Percentiles rank a stretch among this genome's conserved stretches.
Conservation (phyloP, 2,329 filamentous ascomycete species). For the Diaporthe capsici region DNA sequence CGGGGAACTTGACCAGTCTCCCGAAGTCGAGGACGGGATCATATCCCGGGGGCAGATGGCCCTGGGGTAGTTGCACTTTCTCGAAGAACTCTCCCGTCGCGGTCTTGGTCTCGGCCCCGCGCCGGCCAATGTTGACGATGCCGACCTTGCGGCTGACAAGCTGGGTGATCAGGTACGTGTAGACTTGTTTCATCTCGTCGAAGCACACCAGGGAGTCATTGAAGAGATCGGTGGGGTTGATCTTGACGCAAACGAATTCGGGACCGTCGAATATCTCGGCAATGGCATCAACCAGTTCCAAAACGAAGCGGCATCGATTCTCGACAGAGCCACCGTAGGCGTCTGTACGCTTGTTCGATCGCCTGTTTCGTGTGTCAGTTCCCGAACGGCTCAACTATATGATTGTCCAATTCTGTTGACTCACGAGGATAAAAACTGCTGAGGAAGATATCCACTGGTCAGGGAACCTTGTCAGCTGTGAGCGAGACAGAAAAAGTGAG, state of each 20-base stretch:
- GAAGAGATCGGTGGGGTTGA: slow-evolving; percentile 64
- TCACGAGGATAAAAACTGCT: slow-evolving; percentile 37
- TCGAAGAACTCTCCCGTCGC: background rate
- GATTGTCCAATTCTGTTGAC: background rate
- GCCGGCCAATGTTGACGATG: slow-evolving; percentile 59
- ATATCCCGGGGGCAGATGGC: background rate
- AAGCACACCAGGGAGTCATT: slow-evolving; percentile 57
- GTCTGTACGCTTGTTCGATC: slow-evolving; percentile 63
- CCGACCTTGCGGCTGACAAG: slow-evolving; percentile 62
- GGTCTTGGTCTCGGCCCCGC: slow-evolving; percentile 8
- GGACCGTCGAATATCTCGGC: background rate
- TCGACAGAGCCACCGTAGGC: slow-evolving; percentile 64
- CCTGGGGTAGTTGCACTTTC: background rate
- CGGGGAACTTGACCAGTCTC: slow-evolving; percentile 20
- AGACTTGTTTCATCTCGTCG: slow-evolving; percentile 46
- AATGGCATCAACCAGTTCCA: slow-evolving; percentile 60
- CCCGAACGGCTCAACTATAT: too few relatives aligned
- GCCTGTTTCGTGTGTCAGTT: slow-evolving; percentile 33
- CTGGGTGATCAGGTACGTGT: slow-evolving; percentile 61
- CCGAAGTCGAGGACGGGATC: slow-evolving; percentile 37
- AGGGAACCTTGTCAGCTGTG: background rate
- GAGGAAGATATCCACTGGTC: slow-evolving; percentile 30
- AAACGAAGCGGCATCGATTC: slow-evolving; percentile 62
- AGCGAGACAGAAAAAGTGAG: background rate
- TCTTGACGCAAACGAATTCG: slow-evolving; percentile 59